Conservation (phyloP, 805 yeast species). For the Isabelozyma pseudorhagii region DNA sequence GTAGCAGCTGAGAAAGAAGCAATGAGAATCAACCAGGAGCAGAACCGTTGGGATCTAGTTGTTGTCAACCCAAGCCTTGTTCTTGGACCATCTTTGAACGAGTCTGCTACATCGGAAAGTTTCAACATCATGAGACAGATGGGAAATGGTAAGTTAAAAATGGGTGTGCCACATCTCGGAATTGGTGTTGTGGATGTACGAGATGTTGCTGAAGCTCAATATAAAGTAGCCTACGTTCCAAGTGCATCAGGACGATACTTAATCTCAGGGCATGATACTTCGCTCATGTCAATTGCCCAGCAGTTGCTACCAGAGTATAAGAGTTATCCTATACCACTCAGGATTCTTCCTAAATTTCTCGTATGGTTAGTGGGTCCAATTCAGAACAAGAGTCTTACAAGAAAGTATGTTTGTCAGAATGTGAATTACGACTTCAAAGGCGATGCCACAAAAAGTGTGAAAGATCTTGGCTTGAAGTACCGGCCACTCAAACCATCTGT, state of each 20-base stretch:
- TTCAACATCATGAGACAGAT: slow-evolving; percentile 3
- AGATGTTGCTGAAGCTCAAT: slow-evolving; percentile 3
- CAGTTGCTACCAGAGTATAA: slow-evolving; percentile 1
- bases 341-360: background rate
- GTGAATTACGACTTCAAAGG: background rate
- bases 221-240: background rate
- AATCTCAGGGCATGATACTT: slow-evolving; percentile 2
- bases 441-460: slow-evolving; percentile 1
- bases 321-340: slow-evolving; percentile 1
- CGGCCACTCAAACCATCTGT: slow-evolving; percentile 3
- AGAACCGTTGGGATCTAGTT: background rate
- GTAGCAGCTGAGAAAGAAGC: background rate
- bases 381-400: slow-evolving; percentile 1
- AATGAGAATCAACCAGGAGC: background rate
- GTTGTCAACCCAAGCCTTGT: slow-evolving; percentile 2
- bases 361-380: slow-evolving; percentile 1
- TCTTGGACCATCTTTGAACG: slow-evolving; percentile 3
- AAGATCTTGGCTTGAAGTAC: slow-evolving; percentile 1
- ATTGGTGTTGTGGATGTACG: slow-evolving; percentile 3
- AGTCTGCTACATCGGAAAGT: slow-evolving; percentile 3
- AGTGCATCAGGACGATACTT: slow-evolving; percentile 4
- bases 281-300: background rate
- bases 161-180: slow-evolving; percentile 1
- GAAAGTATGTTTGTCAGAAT: background rate
- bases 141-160: slow-evolving; percentile 1